A percentile compares a stretch with the other conserved stretches of the same genome.
Conservation (phyloP, 2,329 filamentous ascomycete species). For the Pseudopyricularia cyperi region DNA sequence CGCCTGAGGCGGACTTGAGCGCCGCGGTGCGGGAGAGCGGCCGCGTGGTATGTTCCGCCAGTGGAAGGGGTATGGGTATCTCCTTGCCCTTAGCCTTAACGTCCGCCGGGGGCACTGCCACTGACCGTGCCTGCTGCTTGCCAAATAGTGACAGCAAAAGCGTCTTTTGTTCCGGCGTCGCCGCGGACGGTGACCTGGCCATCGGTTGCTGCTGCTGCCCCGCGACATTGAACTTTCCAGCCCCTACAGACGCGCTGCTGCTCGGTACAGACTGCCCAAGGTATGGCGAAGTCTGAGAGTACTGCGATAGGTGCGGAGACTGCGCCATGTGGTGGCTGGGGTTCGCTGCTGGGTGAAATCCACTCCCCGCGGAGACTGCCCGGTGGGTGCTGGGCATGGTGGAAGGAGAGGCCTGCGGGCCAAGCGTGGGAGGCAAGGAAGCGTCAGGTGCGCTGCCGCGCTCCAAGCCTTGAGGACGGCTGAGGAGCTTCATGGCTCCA, state of each 20-base stretch:
- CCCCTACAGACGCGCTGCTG: not conserved
- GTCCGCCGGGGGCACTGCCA: conserved; percentile 5
- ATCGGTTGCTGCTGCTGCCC: not conserved
- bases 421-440: not conserved
- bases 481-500: conserved; percentile 23
- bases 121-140: conserved; percentile 22
- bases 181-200: conserved; percentile 14
- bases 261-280: not conserved
- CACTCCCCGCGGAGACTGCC: not conserved
- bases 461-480: conserved; percentile 16
- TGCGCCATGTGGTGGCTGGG: conserved; percentile 3
- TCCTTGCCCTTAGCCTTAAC: conserved; percentile 18
- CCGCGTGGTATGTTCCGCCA: conserved; percentile 5
- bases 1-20: conserved; percentile 1
- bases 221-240: not conserved
- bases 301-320: not conserved
- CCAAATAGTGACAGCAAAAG: conserved; percentile 51
- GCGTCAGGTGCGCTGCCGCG: not conserved
- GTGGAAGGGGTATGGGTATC: conserved; percentile 10
- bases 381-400: not conserved
- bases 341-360: conserved; percentile 2
- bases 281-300: not conserved
- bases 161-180: conserved; percentile 27
- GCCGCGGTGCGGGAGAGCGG: conserved; percentile 14
- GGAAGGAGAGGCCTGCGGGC: not conserved